Base-by-base conservation (phyloP, 2,329 filamentous ascomycete species). In the Paecilomyces dactylethromorphus region DNA sequence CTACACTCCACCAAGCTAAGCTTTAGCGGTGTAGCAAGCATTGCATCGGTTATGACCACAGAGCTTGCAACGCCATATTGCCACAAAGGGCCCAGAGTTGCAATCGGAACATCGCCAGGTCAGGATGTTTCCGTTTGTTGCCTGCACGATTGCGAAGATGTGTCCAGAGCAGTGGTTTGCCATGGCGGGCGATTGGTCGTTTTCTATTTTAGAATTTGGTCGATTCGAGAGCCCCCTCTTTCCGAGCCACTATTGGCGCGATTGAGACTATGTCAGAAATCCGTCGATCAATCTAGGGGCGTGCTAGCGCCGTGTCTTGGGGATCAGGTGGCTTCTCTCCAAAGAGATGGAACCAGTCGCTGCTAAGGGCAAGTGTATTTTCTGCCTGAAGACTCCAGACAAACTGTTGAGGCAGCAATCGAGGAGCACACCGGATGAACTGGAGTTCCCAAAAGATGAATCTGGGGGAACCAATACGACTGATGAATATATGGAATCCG, bases 61-160 rank as follows among this genome's bases (percentile, higher is more conserved):
- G 59, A 74, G 68, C 66, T 76, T 76, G 70, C 74, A 77, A 24
- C 69, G 74, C 74, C 74, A 77, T 62, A 77, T 76, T 24, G 74
- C 74, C 51, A 73, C 65, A 58, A 71, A 76, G 35, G 74, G 74
- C 22, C 74, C 74, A 49, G 69, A 68, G 63, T 74, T 76, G 67
- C 74, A 77, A 62, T 75, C 71, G 3, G 72, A 76, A 63, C 74
- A 77, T n/a, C 72, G 70, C 74, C 74, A 77, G 55, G 72, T 73
- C 57, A 77, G 65, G 59, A 76, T 76, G 57, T 75, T 76, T 52
- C 74, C 74, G 61, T 77, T 76, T 53, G 71, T 73, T 11, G 71
- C 68, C 62, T 77, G 74, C 35, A 76, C 65, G 57, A 76, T 75
- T 57, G 66, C 69, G 58, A 76, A 76, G 35, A 66, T 60, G 58